phyloP scores from a whole-genome alignment of 495 filamentous ascomycete genomes.

The Zalerion maritima region DNA sequence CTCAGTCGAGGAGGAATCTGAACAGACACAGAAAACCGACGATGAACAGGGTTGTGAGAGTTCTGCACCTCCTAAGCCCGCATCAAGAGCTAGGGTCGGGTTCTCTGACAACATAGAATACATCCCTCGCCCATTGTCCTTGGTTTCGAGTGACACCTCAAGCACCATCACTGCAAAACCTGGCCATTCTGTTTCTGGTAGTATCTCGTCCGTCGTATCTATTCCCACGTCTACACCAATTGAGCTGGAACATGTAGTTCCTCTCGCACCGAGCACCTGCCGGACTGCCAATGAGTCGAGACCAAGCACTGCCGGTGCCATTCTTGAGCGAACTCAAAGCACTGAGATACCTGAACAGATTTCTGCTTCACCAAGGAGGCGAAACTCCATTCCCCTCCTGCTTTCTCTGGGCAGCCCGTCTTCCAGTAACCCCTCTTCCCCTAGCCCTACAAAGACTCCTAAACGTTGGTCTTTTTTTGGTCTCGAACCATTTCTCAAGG shows the following conservation, averaged over 20 bases:
- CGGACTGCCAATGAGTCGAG: constrained; percentile 21
- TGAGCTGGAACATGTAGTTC: constrained; percentile 21
- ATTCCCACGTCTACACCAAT: constrained; percentile 17
- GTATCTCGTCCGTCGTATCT: constrained; percentile 47
- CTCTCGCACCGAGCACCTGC: constrained; percentile 13
- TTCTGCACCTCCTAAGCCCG: constrained; percentile 19
- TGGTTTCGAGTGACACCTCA: constrained; percentile 60
- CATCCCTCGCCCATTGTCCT: constrained; percentile 57
- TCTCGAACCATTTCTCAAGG: constrained; percentile 27
- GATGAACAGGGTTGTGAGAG: constrained; percentile 10
- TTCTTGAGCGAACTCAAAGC: constrained; percentile 31
- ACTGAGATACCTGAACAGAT: constrained; percentile 16
- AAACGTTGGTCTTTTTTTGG: constrained; percentile 43
- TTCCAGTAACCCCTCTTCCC: constrained; percentile 15
- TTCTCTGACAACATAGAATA: constrained; percentile 49
- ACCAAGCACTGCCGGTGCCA: constrained; percentile 37
- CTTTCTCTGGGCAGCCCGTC: constrained; percentile 17
- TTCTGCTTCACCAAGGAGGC: constrained; percentile 21
- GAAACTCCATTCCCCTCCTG: constrained; percentile 37
- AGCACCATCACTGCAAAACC: constrained; percentile 48
- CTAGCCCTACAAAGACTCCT: constrained; percentile 30
- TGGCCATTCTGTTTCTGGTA: constrained; percentile 47
- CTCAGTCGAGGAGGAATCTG: constrained; percentile 1
- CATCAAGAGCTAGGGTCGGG: constrained; percentile 36
- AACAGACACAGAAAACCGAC: constrained; percentile 2